Evolutionary conservation across 192 early-diverging fungal genomes (phyloP), one percentile per base, ranked within the genome.

Genomic region (Mortierella alpina): DNA sequence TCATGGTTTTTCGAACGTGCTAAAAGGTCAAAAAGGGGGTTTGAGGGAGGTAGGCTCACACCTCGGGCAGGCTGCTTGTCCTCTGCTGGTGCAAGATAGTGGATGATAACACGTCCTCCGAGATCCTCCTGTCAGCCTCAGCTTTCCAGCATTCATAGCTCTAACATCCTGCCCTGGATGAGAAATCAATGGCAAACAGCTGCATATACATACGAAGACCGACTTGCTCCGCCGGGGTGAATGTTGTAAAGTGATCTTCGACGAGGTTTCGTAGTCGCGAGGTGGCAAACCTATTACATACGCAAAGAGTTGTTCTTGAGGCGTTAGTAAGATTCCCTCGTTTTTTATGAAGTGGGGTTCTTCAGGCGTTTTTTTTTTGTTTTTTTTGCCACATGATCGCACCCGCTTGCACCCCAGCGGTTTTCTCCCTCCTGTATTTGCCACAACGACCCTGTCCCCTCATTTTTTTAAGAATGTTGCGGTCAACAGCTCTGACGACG

Each of bases 221-320:
- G 40, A 85, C 57, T 59, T 88, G 84, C 63, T 90, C 84, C 42
- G 75, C 74, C 11, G 82, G 54, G 53, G 84, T 75, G 55, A 91
- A 85, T 39, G 86, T 76, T 13, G 87, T 65, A 66, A 88, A 91
- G 66, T 91, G 90, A 68, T 85, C 84, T 47, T 82, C 78, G 31
- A 93, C 87, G 22, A 93, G 71, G 45, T 83, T 71, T 50, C 87
- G 90, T 14, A 93, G 57, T 39, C 89, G 87, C 40, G 86, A 78
- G 12, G 86, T 82, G 10, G 87, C 88, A 84, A 92, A 91, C 69
- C 72, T 83, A 66, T 62, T 22, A 7, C 15, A 7, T 6, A 46
- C 10, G 11, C 22, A 60, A 22, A 52, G 1, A 46, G 42, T 11
- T n/a, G 50, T 23, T n/a, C 64, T 31, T 23, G 56, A 45, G 47